Conservation (phyloP, 352 stramenopile species). For the Phytophthora sp. region DNA sequence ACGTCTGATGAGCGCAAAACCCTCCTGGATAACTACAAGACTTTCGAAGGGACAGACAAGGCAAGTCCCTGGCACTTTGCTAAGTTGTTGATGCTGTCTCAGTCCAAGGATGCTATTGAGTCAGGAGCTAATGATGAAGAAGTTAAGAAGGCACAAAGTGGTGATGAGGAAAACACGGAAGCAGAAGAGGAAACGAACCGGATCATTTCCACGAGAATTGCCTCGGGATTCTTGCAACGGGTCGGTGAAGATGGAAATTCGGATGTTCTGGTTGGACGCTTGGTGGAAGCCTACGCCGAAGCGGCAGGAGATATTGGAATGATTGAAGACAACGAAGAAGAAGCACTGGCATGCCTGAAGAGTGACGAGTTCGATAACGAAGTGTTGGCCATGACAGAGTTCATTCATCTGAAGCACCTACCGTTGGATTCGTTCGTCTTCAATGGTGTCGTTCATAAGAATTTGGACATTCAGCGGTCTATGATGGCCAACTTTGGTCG, state of each 20-base stretch:
- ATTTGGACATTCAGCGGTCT: conserved; percentile 69
- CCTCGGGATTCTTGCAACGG: conserved; percentile 61
- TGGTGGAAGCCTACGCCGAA: conserved; percentile 72
- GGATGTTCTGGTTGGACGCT: conserved; percentile 53
- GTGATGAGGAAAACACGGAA: conserved; percentile 15
- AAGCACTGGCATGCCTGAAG: conserved; percentile 51
- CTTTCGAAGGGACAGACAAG: conserved; percentile 41
- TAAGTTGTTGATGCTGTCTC: conserved; percentile 75
- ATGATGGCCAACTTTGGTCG: conserved; percentile 81
- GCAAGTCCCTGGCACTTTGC: conserved; percentile 80
- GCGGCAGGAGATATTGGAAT: conserved; percentile 46
- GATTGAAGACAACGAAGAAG: conserved; percentile 46
- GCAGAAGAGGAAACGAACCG: conserved; percentile 17
- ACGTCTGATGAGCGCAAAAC: conserved; percentile 43
- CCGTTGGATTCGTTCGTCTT: conserved; percentile 78
- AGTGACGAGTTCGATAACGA: conserved; percentile 59
- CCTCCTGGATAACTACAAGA: conserved; percentile 54
- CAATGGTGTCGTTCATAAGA: conserved; percentile 83
- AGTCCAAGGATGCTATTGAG: conserved; percentile 55
- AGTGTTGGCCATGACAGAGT: conserved; percentile 79
- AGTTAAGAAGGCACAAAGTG: conserved; percentile 19
- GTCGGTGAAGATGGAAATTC: conserved; percentile 49
- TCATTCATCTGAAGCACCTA: conserved; percentile 82
- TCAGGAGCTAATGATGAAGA: conserved; percentile 14
- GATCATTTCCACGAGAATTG: conserved; percentile 37